Percentiles rank a stretch among this genome's conserved stretches.
Conservation (phyloP, 495 filamentous ascomycete genomes). For the Achaetomiella virescens region DNA sequence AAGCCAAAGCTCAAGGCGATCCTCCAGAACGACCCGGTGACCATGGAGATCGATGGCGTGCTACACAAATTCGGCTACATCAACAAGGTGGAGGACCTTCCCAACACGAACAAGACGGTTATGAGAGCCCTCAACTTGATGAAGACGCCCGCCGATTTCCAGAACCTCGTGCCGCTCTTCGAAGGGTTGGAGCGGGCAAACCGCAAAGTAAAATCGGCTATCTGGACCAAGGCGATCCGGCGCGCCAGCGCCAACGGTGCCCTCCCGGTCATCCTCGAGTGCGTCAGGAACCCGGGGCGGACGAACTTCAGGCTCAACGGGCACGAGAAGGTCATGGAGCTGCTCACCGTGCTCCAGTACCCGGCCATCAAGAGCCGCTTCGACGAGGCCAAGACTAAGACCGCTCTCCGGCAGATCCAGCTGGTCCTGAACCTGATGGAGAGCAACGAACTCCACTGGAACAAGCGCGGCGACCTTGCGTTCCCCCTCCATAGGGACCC, state of each 20-base stretch:
- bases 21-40: conserved; percentile 54
- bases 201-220: conserved; percentile 23
- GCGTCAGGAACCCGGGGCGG: conserved; percentile 37
- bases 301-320: conserved; percentile 49
- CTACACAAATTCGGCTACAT: conserved; percentile 49
- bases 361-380: conserved; percentile 41
- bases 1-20: conserved; percentile 41
- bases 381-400: conserved; percentile 27
- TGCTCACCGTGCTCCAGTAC: conserved; percentile 49
- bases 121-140: conserved; percentile 42
- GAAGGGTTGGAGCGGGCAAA: conserved; percentile 42
- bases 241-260: conserved; percentile 33
- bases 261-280: conserved; percentile 47
- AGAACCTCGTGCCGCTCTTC: conserved; percentile 53
- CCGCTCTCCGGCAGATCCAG: conserved; percentile 41
- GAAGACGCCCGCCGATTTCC: conserved; percentile 51
- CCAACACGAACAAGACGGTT: conserved; percentile 33
- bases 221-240: conserved; percentile 40
- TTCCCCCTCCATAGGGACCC: conserved; percentile 34
- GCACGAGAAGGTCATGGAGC: conserved; percentile 33
- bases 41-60: conserved; percentile 54
- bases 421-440: conserved; percentile 49
- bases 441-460: conserved; percentile 34
- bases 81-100: conserved; percentile 30
- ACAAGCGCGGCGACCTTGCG: neutral